Evolutionary conservation across 768 basidiomycete genomes (phyloP).

Genomic region (Agaricus subrufescens): DNA sequence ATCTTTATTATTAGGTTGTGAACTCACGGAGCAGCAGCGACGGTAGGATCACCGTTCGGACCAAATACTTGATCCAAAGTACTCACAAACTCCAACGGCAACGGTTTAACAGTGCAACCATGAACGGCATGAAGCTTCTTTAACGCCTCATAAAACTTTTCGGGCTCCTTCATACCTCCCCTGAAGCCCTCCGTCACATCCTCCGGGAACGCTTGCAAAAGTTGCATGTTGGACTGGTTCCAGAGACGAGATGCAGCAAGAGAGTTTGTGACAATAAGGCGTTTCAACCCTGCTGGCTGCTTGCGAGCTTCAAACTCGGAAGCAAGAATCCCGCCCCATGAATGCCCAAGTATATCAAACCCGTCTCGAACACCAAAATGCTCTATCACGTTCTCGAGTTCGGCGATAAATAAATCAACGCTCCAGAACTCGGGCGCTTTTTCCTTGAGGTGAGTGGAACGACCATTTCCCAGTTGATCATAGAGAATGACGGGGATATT

Average conservation of each 20-base stretch:
- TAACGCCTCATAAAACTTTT: slow-evolving; percentile 15
- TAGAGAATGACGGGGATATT: slow-evolving; percentile 46
- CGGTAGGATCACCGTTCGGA: slow-evolving; percentile 21
- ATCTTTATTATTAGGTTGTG: slow-evolving; percentile 6
- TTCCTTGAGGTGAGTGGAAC: slow-evolving; percentile 45
- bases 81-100: slow-evolving; percentile 18
- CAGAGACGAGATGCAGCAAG: slow-evolving; percentile 25
- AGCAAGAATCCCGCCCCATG: slow-evolving; percentile 55
- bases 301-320: slow-evolving; percentile 31
- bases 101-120: slow-evolving; percentile 17
- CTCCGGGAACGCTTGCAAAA: slow-evolving; percentile 15
- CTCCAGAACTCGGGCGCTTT: slow-evolving; percentile 46
- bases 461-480: slow-evolving; percentile 50
- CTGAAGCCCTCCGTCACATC: slow-evolving; percentile 15
- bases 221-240: slow-evolving; percentile 17
- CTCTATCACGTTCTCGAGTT: slow-evolving; percentile 45
- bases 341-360: slow-evolving; percentile 51
- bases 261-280: slow-evolving; percentile 26
- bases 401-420: slow-evolving; percentile 45
- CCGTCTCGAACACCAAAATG: slow-evolving; percentile 32
- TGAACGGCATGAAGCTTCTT: slow-evolving; percentile 21
- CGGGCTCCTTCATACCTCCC: slow-evolving; percentile 15
- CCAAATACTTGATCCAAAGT: slow-evolving; percentile 20
- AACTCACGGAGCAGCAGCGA: slow-evolving; percentile 24
- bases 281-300: slow-evolving; percentile 37